phyloP scores from a whole-genome alignment of 148 eudicot genomes.

The Dianthus caryophyllus region DNA sequence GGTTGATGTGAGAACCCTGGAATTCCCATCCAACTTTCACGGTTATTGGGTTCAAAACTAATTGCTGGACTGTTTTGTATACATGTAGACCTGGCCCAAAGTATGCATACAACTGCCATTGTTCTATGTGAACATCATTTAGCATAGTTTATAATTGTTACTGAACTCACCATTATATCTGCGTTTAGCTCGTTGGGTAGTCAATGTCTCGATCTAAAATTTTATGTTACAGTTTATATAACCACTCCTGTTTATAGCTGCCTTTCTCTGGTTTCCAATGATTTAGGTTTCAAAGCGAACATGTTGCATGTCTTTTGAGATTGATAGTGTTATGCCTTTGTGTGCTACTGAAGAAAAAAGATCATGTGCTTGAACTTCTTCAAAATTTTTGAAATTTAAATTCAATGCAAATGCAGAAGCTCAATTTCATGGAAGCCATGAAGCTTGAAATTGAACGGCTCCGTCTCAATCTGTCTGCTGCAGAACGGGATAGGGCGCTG shows the following conservation, averaged over 20 bases:
- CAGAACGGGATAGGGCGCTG: slow-evolving; percentile 88
- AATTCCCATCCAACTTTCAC: neutral
- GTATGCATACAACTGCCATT: neutral
- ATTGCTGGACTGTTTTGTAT: neutral
- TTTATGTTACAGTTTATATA: neutral
- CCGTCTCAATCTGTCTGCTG: slow-evolving; percentile 73
- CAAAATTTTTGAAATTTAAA: slow-evolving; percentile 13
- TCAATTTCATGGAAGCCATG: slow-evolving; percentile 79
- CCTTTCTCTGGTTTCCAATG: neutral
- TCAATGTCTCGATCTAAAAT: neutral
- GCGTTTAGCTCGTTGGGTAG: neutral
- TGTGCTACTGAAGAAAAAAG: neutral
- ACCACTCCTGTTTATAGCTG: neutral
- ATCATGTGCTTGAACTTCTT: neutral
- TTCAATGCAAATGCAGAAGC: slow-evolving; percentile 51
- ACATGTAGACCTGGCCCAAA: neutral
- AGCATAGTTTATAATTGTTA: neutral
- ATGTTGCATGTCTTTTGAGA: neutral
- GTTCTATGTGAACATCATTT: neutral
- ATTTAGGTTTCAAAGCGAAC: neutral
- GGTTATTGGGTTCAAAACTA: neutral
- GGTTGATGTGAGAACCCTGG: neutral
- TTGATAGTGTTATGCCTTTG: neutral
- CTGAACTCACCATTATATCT: neutral
- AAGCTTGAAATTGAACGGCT: slow-evolving; percentile 90